These are phyloP conservation scores for Thalia dealbata DNA, from an alignment of 176 grass and related monocot species.

Conservation along the genomic window DNA sequence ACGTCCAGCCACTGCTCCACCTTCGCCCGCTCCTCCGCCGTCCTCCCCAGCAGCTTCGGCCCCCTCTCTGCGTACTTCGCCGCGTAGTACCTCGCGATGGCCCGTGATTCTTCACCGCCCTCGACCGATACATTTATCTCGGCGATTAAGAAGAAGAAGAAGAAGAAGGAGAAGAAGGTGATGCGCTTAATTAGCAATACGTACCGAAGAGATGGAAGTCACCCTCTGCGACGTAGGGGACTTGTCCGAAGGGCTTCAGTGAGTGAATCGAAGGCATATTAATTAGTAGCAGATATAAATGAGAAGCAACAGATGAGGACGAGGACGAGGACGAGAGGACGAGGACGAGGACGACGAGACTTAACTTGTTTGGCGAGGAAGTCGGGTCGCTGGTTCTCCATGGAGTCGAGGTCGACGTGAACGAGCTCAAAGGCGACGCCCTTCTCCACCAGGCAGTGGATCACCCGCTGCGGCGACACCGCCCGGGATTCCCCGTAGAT, in stretches of 20 bases:
- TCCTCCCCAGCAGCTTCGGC: constrained; percentile 13
- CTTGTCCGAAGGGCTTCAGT: constrained; percentile 21
- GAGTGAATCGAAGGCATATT: not conserved
- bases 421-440: constrained; percentile 20
- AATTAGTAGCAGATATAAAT: no score
- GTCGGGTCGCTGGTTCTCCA: constrained; percentile 7
- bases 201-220: constrained; percentile 21
- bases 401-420: constrained; percentile 3
- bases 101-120: constrained; percentile 4
- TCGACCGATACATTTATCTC: no score
- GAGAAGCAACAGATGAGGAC: no score
- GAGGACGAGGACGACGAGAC: no score
- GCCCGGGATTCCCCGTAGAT: constrained; percentile 7
- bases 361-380: constrained; percentile 21
- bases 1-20: constrained; percentile 23
- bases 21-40: constrained; percentile 17
- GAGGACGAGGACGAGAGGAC: no score
- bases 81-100: constrained; percentile 21
- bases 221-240: constrained; percentile 17
- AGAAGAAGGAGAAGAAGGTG: no score
- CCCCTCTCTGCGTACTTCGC: not conserved
- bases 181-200: not conserved
- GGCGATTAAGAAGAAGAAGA: not conserved
- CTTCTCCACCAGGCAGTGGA: constrained; percentile 21
- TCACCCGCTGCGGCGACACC: constrained; percentile 11